A percentile compares a stretch with the other conserved stretches of the same genome.
phyloP scores from a whole-genome alignment of 176 grass and related monocot genomes.

The Urochloa ruziziensis region DNA sequence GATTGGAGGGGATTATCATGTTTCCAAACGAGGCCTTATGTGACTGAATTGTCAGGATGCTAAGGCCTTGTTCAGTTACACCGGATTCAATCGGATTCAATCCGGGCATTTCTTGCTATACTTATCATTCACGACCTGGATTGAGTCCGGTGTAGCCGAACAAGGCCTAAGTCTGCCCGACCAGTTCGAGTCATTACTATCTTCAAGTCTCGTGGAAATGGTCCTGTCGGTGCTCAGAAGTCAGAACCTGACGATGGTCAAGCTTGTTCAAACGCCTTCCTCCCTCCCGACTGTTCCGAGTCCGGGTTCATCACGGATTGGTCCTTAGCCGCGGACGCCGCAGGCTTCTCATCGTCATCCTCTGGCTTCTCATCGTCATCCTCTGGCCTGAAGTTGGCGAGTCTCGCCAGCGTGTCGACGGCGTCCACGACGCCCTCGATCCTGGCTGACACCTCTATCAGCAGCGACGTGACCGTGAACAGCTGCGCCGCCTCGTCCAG shows the following conservation, averaged over 20 bases:
- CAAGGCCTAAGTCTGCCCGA: too few relatives aligned
- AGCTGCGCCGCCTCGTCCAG: slow-evolving; percentile 53
- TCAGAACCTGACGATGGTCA: neutral
- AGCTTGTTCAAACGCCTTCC: slow-evolving; percentile 29
- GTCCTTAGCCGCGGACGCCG: slow-evolving; percentile 10
- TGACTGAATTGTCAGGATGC: neutral
- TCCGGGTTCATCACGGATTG: neutral
- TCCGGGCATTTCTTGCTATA: too few relatives aligned
- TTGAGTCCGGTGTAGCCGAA: too few relatives aligned
- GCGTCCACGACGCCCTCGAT: slow-evolving; percentile 60
- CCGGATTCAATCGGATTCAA: too few relatives aligned
- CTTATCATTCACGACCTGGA: too few relatives aligned
- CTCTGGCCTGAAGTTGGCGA: slow-evolving; percentile 44
- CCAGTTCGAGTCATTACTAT: slow-evolving; percentile 5
- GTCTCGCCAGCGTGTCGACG: slow-evolving; percentile 49
- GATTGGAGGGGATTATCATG: neutral
- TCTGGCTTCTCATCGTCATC: slow-evolving; percentile 25
- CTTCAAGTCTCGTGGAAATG: neutral
- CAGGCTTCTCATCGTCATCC: slow-evolving; percentile 17
- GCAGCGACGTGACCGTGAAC: slow-evolving; percentile 57
- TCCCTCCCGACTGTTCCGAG: neutral
- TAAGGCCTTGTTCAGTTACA: too few relatives aligned
- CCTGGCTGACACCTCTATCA: slow-evolving; percentile 66
- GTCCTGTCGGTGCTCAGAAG: neutral
- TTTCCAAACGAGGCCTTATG: neutral